A percentile compares a stretch with the other conserved stretches of the same genome.
These are phyloP conservation scores for Exophiala mesophila DNA, from an alignment of 2,329 filamentous ascomycete genomes.

Conservation along the genomic window DNA sequence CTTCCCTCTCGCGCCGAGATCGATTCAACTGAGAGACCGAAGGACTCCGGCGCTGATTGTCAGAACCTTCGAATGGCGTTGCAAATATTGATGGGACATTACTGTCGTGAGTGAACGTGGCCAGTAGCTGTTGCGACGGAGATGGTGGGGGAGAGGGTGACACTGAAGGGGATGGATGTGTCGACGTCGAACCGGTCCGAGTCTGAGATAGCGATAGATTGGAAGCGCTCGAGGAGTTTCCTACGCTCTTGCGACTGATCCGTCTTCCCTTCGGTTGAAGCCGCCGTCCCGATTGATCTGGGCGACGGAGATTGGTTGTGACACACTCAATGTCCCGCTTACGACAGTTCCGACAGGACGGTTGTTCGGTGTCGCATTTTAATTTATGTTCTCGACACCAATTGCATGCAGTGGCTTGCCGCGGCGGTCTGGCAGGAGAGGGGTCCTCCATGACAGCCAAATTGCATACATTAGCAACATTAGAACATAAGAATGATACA, in stretches of 20 bases:
- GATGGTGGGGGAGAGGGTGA: constrained; percentile 7
- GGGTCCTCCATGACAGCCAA: no score
- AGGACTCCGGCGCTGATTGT: background rate
- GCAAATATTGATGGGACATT: constrained; percentile 7
- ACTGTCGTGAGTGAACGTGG: constrained; percentile 1
- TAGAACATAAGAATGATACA: no score
- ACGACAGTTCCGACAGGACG: constrained; percentile 29
- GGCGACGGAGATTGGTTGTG: constrained; percentile 28
- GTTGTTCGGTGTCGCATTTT: constrained; percentile 30
- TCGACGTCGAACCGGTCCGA: no score
- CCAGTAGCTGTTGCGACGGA: constrained; percentile 4
- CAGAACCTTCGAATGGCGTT: constrained; percentile 1
- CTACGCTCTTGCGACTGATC: background rate
- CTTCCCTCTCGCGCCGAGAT: no score
- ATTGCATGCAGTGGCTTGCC: constrained; percentile 24
- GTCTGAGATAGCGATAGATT: no score
- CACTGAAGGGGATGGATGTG: background rate
- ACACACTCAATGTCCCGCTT: constrained; percentile 24
- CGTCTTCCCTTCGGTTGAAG: background rate
- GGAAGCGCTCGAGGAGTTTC: constrained; percentile 1
- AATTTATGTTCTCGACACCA: constrained; percentile 29
- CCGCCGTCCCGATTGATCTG: constrained; percentile 6
- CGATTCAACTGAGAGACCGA: background rate
- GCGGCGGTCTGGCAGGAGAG: constrained; percentile 1
- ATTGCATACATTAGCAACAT: no score